These are phyloP conservation scores for Aspergillus bombycis DNA, from an alignment of 2,329 filamentous ascomycete genomes.

Conservation along the genomic window DNA sequence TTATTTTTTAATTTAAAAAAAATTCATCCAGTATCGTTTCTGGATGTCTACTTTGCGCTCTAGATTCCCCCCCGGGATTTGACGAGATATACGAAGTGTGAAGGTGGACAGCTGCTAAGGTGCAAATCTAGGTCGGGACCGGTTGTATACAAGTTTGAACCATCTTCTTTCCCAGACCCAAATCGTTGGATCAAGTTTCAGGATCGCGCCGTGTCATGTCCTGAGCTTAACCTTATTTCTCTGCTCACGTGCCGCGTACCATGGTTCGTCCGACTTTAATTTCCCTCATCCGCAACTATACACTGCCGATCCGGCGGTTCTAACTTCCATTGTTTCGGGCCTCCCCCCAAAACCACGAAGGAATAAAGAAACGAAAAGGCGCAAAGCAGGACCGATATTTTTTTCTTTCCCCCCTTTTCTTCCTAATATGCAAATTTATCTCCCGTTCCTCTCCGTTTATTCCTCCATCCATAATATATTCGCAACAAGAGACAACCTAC, in stretches of 20 bases:
- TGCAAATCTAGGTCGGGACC: not conserved
- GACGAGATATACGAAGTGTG: not conserved
- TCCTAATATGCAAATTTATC: conserved; percentile 32
- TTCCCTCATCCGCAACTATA: conserved; percentile 6
- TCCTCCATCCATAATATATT: conserved; percentile 58
- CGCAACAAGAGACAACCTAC: conserved; percentile 59
- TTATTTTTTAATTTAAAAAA: not conserved
- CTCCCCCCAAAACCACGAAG: not conserved
- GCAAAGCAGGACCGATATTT: not conserved
- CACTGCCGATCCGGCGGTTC: not conserved
- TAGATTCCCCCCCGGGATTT: not conserved
- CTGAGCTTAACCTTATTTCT: conserved; percentile 30
- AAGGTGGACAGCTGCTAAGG: not conserved
- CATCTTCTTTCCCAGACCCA: not conserved
- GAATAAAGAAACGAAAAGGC: not conserved
- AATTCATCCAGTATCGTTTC: not conserved
- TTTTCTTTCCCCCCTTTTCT: too few relatives aligned
- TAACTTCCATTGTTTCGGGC: not conserved
- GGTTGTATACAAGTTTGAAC: not conserved
- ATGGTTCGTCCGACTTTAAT: conserved; percentile 20
- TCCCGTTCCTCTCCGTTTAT: conserved; percentile 30
- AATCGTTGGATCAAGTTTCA: conserved; percentile 6
- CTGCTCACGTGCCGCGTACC: conserved; percentile 23
- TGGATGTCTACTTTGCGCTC: not conserved
- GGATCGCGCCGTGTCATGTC: conserved; percentile 2